Conservation (phyloP, 139 green algal species). For the Auxenochlorella pyrenoidosa region DNA sequence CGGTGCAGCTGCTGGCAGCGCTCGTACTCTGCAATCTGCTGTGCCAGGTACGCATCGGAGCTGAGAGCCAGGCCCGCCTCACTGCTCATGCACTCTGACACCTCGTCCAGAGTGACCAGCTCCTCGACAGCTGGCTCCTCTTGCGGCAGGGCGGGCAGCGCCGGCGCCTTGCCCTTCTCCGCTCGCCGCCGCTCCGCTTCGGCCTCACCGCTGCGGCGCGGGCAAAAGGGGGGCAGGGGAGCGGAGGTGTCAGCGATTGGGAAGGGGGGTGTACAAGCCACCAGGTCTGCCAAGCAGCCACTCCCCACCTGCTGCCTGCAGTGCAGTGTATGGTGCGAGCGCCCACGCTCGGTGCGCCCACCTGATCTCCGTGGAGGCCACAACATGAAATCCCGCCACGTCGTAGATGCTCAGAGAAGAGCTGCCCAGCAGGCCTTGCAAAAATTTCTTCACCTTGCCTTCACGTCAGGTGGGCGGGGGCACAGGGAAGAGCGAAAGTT, state of each 20-base stretch:
- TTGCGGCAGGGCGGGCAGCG: no score
- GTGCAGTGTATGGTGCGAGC: no score
- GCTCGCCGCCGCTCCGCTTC: background rate
- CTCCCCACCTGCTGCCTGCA: no score
- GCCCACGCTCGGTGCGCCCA: background rate
- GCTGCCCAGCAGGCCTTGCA: background rate
- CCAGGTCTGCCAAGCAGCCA: background rate
- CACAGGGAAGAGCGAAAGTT: no score
- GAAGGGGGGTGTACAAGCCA: background rate
- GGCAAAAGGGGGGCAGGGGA: background rate
- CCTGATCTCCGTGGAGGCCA: background rate
- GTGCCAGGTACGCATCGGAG: background rate
- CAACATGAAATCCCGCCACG: background rate
- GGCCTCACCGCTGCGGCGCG: background rate
- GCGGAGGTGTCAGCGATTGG: background rate
- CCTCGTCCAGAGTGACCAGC: background rate
- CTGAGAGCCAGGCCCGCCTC: background rate
- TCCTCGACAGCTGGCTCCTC: background rate
- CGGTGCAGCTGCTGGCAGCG: background rate
- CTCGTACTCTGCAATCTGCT: background rate
- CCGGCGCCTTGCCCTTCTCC: conserved; percentile 8
- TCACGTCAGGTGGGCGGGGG: no score
- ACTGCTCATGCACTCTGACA: background rate
- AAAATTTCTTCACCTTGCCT: conserved; percentile 8
- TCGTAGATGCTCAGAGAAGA: background rate